These are phyloP conservation scores for Russula sp. DNA, from an alignment of 768 basidiomycete genomes.

Conservation along the genomic window DNA sequence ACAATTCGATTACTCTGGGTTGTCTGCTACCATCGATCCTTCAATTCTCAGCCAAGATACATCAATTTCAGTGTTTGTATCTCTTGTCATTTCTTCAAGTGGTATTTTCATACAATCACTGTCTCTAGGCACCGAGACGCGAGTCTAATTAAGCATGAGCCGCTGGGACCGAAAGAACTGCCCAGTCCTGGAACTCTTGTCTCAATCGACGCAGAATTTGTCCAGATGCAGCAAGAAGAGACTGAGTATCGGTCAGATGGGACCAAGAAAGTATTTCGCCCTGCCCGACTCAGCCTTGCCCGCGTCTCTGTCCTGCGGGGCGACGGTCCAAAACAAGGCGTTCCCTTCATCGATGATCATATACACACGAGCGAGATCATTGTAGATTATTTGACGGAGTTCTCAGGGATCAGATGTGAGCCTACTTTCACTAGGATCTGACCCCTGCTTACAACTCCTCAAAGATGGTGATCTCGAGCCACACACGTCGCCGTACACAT, in stretches of 20 bases:
- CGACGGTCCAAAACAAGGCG: conserved; percentile 65
- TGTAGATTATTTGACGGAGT: conserved; percentile 95
- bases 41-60: conserved; percentile 79
- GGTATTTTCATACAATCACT: neutral
- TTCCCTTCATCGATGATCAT: conserved; percentile 97
- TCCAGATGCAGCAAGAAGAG: conserved; percentile 97
- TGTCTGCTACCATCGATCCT: conserved; percentile 63
- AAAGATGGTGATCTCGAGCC: conserved; percentile 92
- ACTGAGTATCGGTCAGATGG: conserved; percentile 93
- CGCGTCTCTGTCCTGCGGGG: conserved; percentile 92
- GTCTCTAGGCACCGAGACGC: conserved; percentile 63
- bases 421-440: neutral
- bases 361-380: conserved; percentile 95
- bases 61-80: conserved; percentile 71
- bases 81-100: neutral
- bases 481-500: conserved; percentile 69
- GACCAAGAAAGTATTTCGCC: conserved; percentile 85
- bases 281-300: conserved; percentile 85
- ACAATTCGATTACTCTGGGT: conserved; percentile 51
- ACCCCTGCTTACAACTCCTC: conserved; percentile 10
- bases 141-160: conserved; percentile 68
- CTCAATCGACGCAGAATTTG: conserved; percentile 97
- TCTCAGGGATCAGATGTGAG: conserved; percentile 90
- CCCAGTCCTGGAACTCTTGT: conserved; percentile 83
- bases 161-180: conserved; percentile 63